A percentile compares a stretch with the other conserved stretches of the same genome.
These are phyloP conservation scores for Trichoderma arundinaceum DNA, from an alignment of 2,329 filamentous ascomycete genomes.

Conservation along the genomic window DNA sequence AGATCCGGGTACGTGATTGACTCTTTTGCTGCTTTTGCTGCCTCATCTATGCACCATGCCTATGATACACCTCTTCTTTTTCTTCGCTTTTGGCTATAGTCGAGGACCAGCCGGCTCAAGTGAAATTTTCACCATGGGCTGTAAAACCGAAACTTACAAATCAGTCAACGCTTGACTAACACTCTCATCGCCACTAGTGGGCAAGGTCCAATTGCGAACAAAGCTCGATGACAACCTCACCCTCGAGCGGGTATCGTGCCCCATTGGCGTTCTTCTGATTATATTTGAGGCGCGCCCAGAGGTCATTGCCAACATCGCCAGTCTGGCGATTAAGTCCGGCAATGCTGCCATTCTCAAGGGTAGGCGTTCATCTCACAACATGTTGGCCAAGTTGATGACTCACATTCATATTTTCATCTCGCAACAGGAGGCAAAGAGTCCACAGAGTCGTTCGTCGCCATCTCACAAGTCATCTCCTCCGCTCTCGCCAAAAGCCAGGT, in stretches of 20 bases:
- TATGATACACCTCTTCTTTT: background rate
- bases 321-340: slow-evolving; percentile 93
- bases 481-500: slow-evolving; percentile 76
- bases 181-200: slow-evolving; percentile 60
- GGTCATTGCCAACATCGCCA: slow-evolving; percentile 97
- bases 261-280: slow-evolving; percentile 95
- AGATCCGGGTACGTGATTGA: slow-evolving; percentile 73
- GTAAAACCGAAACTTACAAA: background rate
- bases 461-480: slow-evolving; percentile 80
- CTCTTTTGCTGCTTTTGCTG: background rate
- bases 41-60: background rate
- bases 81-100: background rate
- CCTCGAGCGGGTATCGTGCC: slow-evolving; percentile 87
- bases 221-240: slow-evolving; percentile 84
- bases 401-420: background rate
- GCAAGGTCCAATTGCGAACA: slow-evolving; percentile 81
- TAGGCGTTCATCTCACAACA: slow-evolving; percentile 35
- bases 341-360: slow-evolving; percentile 97
- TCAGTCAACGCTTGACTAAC: background rate
- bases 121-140: background rate
- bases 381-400: background rate
- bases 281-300: slow-evolving; percentile 98
- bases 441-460: slow-evolving; percentile 90
- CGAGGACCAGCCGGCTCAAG: background rate
- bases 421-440: slow-evolving; percentile 86